These are phyloP conservation scores for Ilyonectria robusta DNA, from an alignment of 2,329 filamentous ascomycete genomes.

Conservation along the genomic window DNA sequence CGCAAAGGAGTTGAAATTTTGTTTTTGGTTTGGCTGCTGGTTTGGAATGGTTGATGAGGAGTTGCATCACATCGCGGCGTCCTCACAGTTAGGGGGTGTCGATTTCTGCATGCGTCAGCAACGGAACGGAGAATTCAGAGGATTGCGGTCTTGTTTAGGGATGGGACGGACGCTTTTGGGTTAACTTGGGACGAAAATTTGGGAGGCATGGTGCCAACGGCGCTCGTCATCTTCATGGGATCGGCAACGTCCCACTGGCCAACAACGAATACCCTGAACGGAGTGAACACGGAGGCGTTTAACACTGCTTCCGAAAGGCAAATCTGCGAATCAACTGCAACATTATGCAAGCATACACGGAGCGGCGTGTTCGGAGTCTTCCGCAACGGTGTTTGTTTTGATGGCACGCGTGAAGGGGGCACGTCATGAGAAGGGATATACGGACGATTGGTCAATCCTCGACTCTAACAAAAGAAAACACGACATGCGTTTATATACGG, in stretches of 20 bases:
- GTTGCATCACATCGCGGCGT: slow-evolving; percentile 47
- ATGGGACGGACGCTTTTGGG: slow-evolving; percentile 35
- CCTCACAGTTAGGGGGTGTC: slow-evolving; percentile 38
- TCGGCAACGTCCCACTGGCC: slow-evolving; percentile 33
- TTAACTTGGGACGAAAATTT: slow-evolving; percentile 32
- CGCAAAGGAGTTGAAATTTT: slow-evolving; percentile 46
- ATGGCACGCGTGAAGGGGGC: slow-evolving; percentile 36
- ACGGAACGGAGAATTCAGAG: slow-evolving; percentile 27
- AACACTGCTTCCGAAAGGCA: slow-evolving; percentile 37
- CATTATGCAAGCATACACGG: slow-evolving; percentile 42
- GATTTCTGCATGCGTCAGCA: slow-evolving; percentile 39
- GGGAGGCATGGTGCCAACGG: slow-evolving; percentile 36
- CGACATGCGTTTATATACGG: slow-evolving; percentile 32
- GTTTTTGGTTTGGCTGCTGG: slow-evolving; percentile 40
- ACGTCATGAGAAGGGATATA: slow-evolving; percentile 32
- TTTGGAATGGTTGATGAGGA: slow-evolving; percentile 41
- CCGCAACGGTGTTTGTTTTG: slow-evolving; percentile 42
- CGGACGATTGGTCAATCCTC: slow-evolving; percentile 31
- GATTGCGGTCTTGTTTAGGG: slow-evolving; percentile 28
- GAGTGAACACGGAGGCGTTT: slow-evolving; percentile 44
- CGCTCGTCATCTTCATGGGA: slow-evolving; percentile 35
- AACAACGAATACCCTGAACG: slow-evolving; percentile 45
- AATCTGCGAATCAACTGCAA: slow-evolving; percentile 40
- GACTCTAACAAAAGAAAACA: slow-evolving; percentile 37
- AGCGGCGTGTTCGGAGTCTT: slow-evolving; percentile 40